A percentile compares a stretch with the other conserved stretches of the same genome.
Evolutionary conservation across 2,329 filamentous ascomycete species (phyloP).

Genomic region (Fusarium pseudoanthophilum): DNA sequence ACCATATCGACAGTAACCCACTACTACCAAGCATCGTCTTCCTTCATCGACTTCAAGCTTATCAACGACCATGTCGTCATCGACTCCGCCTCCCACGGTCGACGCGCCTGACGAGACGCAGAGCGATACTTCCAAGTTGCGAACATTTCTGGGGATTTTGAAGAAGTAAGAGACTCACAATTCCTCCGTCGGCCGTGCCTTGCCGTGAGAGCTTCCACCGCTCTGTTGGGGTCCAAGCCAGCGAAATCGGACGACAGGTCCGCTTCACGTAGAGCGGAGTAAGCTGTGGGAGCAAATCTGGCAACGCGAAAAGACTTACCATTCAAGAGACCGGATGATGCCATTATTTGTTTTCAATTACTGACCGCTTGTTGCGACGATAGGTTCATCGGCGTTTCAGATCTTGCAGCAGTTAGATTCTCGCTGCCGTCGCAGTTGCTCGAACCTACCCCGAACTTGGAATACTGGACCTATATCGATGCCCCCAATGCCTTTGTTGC

Average conservation of each 20-base stretch:
- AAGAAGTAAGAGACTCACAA: conserved; percentile 73
- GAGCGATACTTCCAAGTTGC: conserved; percentile 88
- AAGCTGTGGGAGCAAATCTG: conserved; percentile 19
- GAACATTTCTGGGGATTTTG: conserved; percentile 87
- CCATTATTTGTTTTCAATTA: conserved; percentile 7
- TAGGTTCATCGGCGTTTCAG: conserved; percentile 95
- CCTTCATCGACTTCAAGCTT: conserved; percentile 14
- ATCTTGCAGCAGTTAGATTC: conserved; percentile 95
- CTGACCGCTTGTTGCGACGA: conserved; percentile 44
- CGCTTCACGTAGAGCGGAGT: conserved; percentile 24
- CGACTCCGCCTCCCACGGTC: conserved; percentile 47
- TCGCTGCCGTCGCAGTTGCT: conserved; percentile 94
- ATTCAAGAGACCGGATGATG: conserved; percentile 9
- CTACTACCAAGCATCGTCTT: conserved; percentile 12
- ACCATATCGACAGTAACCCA: conserved; percentile 2
- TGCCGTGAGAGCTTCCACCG: conserved; percentile 31
- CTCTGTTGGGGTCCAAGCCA: conserved; percentile 12
- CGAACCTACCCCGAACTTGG: conserved; percentile 95
- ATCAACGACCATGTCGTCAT: conserved; percentile 52
- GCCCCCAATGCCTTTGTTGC: conserved; percentile 87
- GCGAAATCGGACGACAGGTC: conserved; percentile 33
- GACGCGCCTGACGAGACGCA: conserved; percentile 58
- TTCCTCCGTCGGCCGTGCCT: not conserved
- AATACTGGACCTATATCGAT: conserved; percentile 99
- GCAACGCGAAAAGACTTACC: conserved; percentile 4